Evolutionary conservation across 2,329 filamentous ascomycete species (phyloP), one percentile per base, ranked within the genome.

Genomic region (Pyricularia pennisetigena): DNA sequence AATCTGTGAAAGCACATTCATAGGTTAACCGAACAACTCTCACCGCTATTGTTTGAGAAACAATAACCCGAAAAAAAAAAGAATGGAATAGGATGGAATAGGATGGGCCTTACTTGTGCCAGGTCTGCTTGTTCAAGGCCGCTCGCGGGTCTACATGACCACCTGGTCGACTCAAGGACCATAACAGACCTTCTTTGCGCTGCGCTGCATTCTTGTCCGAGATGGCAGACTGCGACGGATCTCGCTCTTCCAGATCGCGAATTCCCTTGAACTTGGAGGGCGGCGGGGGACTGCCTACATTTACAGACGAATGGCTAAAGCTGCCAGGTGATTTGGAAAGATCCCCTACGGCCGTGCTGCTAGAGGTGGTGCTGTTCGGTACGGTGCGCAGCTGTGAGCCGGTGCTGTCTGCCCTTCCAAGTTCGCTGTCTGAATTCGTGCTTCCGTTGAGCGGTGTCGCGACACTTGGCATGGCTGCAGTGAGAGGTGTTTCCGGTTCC

Each of bases 121-220:
- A 99, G 66, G 93, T 94, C 78, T 97, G 93, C 77, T 98, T 97
- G 76, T 97, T 98, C 73, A 99, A 83, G 23, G 93, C 94, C 73
- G 72, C 69, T 23, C 95, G 93, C 10, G 95, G 95, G 77, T 99
- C 96, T 30, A 95, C 94, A 77, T 99, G 95, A 69, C 93, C 94
- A 23, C 94, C 94, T 3, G 94, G 94, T 71, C 93, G 88, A 75
- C 94, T 98, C 63, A 98, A 81, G 29, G 96, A 93, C 95, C 95
- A 99, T 8, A 99, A 79, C 10, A 99, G 82, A 6, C 95, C 96
- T 80, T 99, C 95, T 76, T 98, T 99, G 63, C 92, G 87, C 72
- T 94, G 90, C 64, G 90, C 85, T 4, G 84, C 85, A 71, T 83
- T 82, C 70, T 85, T 83, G 64, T 90, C 87, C 24, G 83, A 81